These are phyloP conservation scores for Lactarius sanguifluus DNA, from an alignment of 768 basidiomycete genomes.

Conservation along the genomic window DNA sequence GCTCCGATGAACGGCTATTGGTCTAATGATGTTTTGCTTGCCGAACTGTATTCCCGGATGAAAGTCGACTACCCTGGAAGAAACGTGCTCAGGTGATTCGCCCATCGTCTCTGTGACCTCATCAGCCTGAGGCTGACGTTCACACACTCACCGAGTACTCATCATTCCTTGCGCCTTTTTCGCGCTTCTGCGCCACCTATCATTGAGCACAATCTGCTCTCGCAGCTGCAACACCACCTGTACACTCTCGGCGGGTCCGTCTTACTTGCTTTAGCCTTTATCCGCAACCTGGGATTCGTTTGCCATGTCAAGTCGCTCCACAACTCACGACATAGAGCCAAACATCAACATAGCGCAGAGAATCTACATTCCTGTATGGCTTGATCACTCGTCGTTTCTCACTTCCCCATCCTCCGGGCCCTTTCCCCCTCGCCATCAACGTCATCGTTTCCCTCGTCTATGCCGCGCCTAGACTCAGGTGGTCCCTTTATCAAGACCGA, in stretches of 20 bases:
- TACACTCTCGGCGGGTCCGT: background rate
- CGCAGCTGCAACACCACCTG: background rate
- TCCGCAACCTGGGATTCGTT: background rate
- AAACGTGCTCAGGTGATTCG: background rate
- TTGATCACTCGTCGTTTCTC: conserved; percentile 32
- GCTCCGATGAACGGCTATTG: background rate
- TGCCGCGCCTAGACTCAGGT: background rate
- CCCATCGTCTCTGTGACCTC: conserved; percentile 11
- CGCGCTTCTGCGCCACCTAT: conserved; percentile 2
- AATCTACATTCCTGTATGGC: conserved; percentile 35
- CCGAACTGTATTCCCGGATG: background rate
- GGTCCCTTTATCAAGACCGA: conserved; percentile 35
- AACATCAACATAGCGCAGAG: conserved; percentile 14
- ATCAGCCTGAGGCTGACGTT: background rate
- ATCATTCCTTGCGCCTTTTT: conserved; percentile 7
- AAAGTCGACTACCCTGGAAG: background rate
- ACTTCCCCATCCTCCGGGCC: conserved; percentile 34
- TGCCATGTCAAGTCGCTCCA: background rate
- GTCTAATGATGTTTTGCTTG: background rate
- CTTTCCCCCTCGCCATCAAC: conserved; percentile 53
- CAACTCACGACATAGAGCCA: background rate
- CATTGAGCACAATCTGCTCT: background rate
- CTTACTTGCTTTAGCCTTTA: background rate
- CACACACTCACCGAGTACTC: background rate
- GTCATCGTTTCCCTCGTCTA: conserved; percentile 43